A percentile compares a stretch with the other conserved stretches of the same genome.
Evolutionary conservation across 768 basidiomycete genomes (phyloP).

Genomic region (Hypsizygus marmoreus): DNA sequence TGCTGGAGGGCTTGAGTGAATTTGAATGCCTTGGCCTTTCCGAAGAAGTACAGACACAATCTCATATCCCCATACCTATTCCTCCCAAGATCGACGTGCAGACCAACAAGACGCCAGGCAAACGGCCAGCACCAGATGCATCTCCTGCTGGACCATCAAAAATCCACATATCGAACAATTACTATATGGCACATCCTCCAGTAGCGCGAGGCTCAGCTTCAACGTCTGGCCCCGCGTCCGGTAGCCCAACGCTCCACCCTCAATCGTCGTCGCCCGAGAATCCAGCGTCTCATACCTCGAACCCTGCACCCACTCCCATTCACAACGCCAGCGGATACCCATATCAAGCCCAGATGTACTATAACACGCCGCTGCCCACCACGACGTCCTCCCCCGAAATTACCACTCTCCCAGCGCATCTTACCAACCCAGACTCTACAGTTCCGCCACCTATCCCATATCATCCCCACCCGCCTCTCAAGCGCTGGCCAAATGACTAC

Average conservation of each 20-base stretch:
- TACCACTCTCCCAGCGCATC: constrained; percentile 9
- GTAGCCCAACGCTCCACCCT: constrained; percentile 9
- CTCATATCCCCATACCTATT: constrained; percentile 1
- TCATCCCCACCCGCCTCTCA: constrained; percentile 63
- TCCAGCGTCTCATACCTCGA: no score
- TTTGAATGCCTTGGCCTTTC: constrained; percentile 57
- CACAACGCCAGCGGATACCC: no score
- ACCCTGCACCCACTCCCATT: no score
- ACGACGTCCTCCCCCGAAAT: constrained; percentile 7
- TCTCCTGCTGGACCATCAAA: constrained; percentile 17
- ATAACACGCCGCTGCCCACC: constrained; percentile 5
- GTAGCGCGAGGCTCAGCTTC: not conserved
- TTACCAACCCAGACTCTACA: constrained; percentile 19
- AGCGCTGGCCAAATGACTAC: constrained; percentile 79
- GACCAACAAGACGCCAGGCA: constrained; percentile 11
- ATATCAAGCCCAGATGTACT: no score
- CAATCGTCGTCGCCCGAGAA: no score
- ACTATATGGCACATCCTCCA: constrained; percentile 28
- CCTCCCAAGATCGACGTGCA: not conserved
- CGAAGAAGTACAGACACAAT: constrained; percentile 56
- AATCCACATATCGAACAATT: constrained; percentile 32
- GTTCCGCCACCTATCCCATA: constrained; percentile 39
- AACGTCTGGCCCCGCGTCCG: not conserved
- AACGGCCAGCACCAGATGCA: constrained; percentile 25
- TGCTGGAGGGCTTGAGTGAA: constrained; percentile 58